Conservation (phyloP, 805 yeast species). For the Jamesozyma gamospora region DNA sequence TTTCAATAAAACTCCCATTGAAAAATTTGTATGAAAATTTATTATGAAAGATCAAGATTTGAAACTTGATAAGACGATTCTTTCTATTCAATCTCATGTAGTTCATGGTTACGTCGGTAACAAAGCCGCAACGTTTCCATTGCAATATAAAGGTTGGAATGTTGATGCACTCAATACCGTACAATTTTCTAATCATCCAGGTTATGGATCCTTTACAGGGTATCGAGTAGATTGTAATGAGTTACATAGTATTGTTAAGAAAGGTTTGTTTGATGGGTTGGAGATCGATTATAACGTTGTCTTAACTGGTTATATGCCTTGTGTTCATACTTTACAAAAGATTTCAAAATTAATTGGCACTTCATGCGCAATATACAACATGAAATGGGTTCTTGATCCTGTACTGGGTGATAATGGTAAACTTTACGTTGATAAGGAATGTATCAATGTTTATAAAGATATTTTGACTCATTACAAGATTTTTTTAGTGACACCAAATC, state of each 20-base stretch:
- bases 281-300: conserved; percentile 51
- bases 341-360: conserved; percentile 36
- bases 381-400: conserved; percentile 71
- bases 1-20: too few species aligned
- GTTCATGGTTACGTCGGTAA: conserved; percentile 95
- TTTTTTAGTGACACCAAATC: conserved; percentile 58
- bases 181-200: conserved; percentile 85
- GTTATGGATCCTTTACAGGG: conserved; percentile 64
- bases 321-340: conserved; percentile 42
- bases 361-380: conserved; percentile 23
- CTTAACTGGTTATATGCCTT: conserved; percentile 73
- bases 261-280: conserved; percentile 44
- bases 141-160: conserved; percentile 84
- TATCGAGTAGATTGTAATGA: conserved; percentile 36
- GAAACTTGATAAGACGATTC: conserved; percentile 23
- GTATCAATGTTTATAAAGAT: conserved; percentile 42
- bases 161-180: conserved; percentile 88
- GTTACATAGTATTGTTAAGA: conserved; percentile 37
- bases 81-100: conserved; percentile 79
- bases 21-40: too few species aligned
- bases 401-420: conserved; percentile 86
- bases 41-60: too few species aligned
- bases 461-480: conserved; percentile 38
- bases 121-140: conserved; percentile 79
- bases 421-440: conserved; percentile 56